Evolutionary conservation across 495 filamentous ascomycete species (phyloP).

Genomic region (Sporormia fimetaria): DNA sequence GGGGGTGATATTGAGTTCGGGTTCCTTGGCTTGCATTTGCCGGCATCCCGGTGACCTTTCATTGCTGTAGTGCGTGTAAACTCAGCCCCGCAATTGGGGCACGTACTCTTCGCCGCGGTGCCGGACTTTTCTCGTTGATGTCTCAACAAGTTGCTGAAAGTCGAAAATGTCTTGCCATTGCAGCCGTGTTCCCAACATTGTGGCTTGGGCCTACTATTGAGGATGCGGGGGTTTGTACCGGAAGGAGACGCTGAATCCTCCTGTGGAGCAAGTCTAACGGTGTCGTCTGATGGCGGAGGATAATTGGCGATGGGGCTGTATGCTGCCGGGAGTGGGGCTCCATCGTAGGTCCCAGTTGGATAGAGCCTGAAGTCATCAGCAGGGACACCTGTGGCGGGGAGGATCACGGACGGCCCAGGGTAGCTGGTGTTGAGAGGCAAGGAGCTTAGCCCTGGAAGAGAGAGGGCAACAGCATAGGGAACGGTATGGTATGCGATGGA

Average conservation of each 20-base stretch:
- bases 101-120: conserved; percentile 72
- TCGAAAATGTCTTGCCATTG: conserved; percentile 87
- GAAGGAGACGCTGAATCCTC: too few species aligned
- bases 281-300: too few species aligned
- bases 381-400: too few species aligned
- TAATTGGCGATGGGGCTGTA: too few species aligned
- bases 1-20: too few species aligned
- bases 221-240: conserved; percentile 43
- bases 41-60: conserved; percentile 77
- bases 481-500: too few species aligned
- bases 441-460: conserved; percentile 17
- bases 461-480: too few species aligned
- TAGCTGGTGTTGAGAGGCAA: conserved; percentile 14
- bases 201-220: conserved; percentile 69
- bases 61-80: conserved; percentile 85
- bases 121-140: conserved; percentile 93
- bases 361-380: too few species aligned
- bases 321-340: not conserved
- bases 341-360: too few species aligned
- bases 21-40: conserved; percentile 79
- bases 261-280: too few species aligned
- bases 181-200: conserved; percentile 96
- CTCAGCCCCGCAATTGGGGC: conserved; percentile 78
- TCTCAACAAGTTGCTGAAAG: conserved; percentile 84
- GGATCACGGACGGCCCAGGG: too few species aligned